Evolutionary conservation across 805 yeast species (phyloP), one percentile per base, ranked within the genome.

Genomic region (Clavispora fructus): DNA sequence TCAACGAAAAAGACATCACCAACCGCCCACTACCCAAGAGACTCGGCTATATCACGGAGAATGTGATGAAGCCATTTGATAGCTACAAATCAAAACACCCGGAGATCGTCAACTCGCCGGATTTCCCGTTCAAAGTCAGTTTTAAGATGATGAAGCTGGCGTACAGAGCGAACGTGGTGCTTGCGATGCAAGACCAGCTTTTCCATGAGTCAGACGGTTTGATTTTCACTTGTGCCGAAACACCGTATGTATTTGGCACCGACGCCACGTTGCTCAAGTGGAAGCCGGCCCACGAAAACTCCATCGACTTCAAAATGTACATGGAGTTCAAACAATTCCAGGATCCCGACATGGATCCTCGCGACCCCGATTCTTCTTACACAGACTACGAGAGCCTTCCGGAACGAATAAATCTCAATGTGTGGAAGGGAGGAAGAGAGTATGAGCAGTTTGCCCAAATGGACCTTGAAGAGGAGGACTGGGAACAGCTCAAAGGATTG

Each of bases 281-380:
- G 99, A 94, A 94, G 60, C 98, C 99, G 2, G 88, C 95, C 11
- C 87, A 87, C 51, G 99, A 92, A 64, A 95, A 94, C 57, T 85
- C 97, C 0, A 80, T 95, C 39, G 99, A 94, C 65, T 94, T 88
- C 66, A 83, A 83, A 60, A 64, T 94, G 49, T 73, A 74, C 30
- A 64, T 89, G 48, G 75, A 75, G 31, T 87, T 87, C 56, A 79
- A 82, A 14, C 55, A 65, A 8, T 81, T 55, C 55, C 75, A 75
- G 40, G 92, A 86, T 60, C 78, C 78, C 6, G 87, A 82, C 45
- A 68, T 84, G 57, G 82, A 80, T 38, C 79, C 80, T 37, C 79
- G 80, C 50, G 85, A 83, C 61, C 83, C 86, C 1, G 82, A 79
- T 49, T 77, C 86, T 47, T 80, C 85, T 47, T 90, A 89, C 59